Conservation (phyloP, 23 red algal genomes). For the Gracilaria gracilis region DNA sequence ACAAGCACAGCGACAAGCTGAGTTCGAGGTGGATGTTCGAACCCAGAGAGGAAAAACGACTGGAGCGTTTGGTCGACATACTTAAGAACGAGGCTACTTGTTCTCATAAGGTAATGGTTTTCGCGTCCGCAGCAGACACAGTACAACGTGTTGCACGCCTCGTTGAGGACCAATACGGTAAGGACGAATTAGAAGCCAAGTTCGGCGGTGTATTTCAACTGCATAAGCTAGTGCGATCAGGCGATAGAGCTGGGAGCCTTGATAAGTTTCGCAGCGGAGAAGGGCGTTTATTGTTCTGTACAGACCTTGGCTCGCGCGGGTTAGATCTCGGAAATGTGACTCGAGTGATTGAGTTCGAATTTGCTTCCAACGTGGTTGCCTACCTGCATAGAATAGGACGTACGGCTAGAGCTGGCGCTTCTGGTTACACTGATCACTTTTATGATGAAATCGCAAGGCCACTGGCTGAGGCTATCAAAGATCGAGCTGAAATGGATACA, state of each 20-base stretch:
- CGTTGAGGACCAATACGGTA: not conserved
- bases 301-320: slow-evolving; percentile 92
- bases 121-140: slow-evolving; percentile 42
- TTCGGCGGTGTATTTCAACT: slow-evolving; percentile 62
- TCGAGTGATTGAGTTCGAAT: slow-evolving; percentile 88
- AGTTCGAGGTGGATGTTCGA: slow-evolving; percentile 36
- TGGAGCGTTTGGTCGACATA: slow-evolving; percentile 47
- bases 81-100: slow-evolving; percentile 36
- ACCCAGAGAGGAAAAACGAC: slow-evolving; percentile 16
- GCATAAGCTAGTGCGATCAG: slow-evolving; percentile 39
- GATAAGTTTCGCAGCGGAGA: slow-evolving; percentile 62
- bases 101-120: slow-evolving; percentile 78
- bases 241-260: slow-evolving; percentile 62
- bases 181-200: slow-evolving; percentile 30
- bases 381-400: slow-evolving; percentile 97
- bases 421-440: slow-evolving; percentile 68
- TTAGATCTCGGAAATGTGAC: slow-evolving; percentile 90
- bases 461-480: slow-evolving; percentile 73
- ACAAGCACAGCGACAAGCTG: slow-evolving; percentile 52
- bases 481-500: slow-evolving; percentile 16
- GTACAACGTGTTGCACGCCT: slow-evolving; percentile 13
- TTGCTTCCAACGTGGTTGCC: slow-evolving; percentile 83
- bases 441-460: slow-evolving; percentile 63
- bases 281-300: slow-evolving; percentile 85
- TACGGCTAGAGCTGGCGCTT: slow-evolving; percentile 76